Evolutionary conservation across 257 asterid species (phyloP), one percentile per base, ranked within the genome.

Genomic region (Ligustrum vulgare): DNA sequence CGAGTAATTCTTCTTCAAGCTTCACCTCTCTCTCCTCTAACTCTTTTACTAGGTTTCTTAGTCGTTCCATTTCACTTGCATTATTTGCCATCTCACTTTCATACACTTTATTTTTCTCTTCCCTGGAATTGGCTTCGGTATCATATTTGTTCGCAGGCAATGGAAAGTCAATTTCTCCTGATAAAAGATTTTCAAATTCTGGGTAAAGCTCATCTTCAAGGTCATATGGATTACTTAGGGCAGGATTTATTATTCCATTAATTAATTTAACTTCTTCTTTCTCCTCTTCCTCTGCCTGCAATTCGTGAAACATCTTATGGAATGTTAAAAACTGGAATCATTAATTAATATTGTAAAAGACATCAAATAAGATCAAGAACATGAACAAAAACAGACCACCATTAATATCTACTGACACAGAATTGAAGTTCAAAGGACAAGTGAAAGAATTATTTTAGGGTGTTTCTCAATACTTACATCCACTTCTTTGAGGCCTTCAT

Each of bases 1-100:
- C 96, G 1, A 95, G 88, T 67, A 95, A 89, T 87, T 95, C 99
- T 1, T 95, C 96, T 83, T 95, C 97, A 20, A 95, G 98, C 84
- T 89, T 93, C 81, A 89, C 97, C 67, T 92, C 98, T 79, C 99
- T 86, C 75, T 95, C 98, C 80, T 91, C 96, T 78, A 95, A 70
- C 76, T 93, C 99, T 71, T 81, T 80, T 22, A 93, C 99, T 60
- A 93, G 85, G 73, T 78, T 78, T 22, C 93, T 88, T 56, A 95
- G 51, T 43, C 87, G 83, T 80, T 91, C 98, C 58, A 92, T 89
- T 73, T 94, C 99, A 4, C 62, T 82, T 10, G 89, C 95, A 70
- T 89, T 89, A 49, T 80, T 81, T 11, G 89, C 97, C 95, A 91
- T 87, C 87, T 91, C 98, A 39, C 73, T 83, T 72, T 92, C 93